phyloP scores from a whole-genome alignment of 352 stramenopile species.

The Aphanomyces euteiches region DNA sequence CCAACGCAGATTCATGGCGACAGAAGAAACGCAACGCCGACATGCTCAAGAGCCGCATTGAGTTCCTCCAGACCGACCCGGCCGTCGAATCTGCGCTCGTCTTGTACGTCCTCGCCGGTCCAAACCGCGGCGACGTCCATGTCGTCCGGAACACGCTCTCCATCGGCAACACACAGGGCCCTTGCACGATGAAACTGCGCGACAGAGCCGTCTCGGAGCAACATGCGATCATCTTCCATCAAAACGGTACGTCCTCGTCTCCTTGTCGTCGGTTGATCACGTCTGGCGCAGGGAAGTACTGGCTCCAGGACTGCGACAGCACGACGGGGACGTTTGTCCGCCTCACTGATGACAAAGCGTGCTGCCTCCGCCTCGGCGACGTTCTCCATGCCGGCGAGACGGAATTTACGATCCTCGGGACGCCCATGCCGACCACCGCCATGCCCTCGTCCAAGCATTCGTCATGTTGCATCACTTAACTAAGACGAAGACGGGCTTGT shows the following conservation, averaged over 20 bases:
- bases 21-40: slow-evolving; percentile 75
- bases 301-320: slow-evolving; percentile 64
- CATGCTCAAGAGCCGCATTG: slow-evolving; percentile 54
- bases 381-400: slow-evolving; percentile 66
- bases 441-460: not conserved
- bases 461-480: slow-evolving; percentile 22
- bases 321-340: slow-evolving; percentile 74
- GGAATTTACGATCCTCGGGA: slow-evolving; percentile 68
- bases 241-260: slow-evolving; percentile 35
- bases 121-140: slow-evolving; percentile 72
- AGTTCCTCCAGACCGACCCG: slow-evolving; percentile 49
- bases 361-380: slow-evolving; percentile 62
- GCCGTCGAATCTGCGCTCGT: slow-evolving; percentile 57
- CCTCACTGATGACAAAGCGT: slow-evolving; percentile 60
- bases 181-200: slow-evolving; percentile 67
- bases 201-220: slow-evolving; percentile 53
- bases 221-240: slow-evolving; percentile 70
- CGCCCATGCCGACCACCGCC: slow-evolving; percentile 37
- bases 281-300: slow-evolving; percentile 40
- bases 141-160: slow-evolving; percentile 63
- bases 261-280: not conserved
- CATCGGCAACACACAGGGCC: slow-evolving; percentile 49
- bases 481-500: slow-evolving; percentile 28
- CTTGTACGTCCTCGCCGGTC: slow-evolving; percentile 70
- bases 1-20: slow-evolving; percentile 39